phyloP scores from a whole-genome alignment of 2,329 filamentous ascomycete species.

The Spiromastix sp. region DNA sequence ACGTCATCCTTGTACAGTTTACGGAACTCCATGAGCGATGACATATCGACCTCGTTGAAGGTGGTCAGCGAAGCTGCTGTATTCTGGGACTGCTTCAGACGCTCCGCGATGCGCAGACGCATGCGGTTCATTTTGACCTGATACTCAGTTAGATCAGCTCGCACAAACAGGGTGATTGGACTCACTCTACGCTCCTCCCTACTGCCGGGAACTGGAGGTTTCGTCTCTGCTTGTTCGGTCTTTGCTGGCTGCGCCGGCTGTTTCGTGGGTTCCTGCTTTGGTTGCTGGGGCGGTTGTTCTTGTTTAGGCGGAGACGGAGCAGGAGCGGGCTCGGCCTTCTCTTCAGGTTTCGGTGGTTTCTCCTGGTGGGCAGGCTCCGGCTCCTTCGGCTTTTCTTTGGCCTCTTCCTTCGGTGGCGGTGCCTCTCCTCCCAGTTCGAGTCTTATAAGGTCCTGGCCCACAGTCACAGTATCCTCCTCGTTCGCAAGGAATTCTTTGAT shows the following conservation, averaged over 20 bases:
- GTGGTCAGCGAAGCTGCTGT: constrained; percentile 94
- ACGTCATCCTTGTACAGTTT: constrained; percentile 96
- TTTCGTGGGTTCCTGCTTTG: constrained; percentile 18
- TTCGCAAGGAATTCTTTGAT: constrained; percentile 86
- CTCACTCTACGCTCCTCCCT: constrained; percentile 82
- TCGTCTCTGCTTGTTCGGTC: constrained; percentile 3
- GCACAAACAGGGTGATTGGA: constrained; percentile 12
- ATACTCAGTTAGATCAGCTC: neutral
- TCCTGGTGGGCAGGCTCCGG: constrained; percentile 47
- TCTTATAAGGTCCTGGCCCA: constrained; percentile 83
- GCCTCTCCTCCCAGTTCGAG: constrained; percentile 62
- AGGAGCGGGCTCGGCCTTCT: constrained; percentile 13
- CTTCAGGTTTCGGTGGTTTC: constrained; percentile 39
- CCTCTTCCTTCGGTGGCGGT: constrained; percentile 38
- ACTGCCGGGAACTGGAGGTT: constrained; percentile 45
- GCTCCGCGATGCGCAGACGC: constrained; percentile 93
- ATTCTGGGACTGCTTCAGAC: constrained; percentile 98
- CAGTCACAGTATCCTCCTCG: constrained; percentile 90
- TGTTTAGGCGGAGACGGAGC: constrained; percentile 22
- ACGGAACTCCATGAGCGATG: constrained; percentile 89
- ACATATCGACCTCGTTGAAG: constrained; percentile 99
- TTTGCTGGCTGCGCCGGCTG: constrained; percentile 15
- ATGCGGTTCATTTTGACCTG: constrained; percentile 99
- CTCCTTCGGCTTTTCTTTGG: constrained; percentile 49
- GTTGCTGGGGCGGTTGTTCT: constrained; percentile 23